A percentile compares a stretch with the other conserved stretches of the same genome.
Evolutionary conservation across 2,329 filamentous ascomycete genomes (phyloP).

Genomic region (Thielaviopsis punctulata): DNA sequence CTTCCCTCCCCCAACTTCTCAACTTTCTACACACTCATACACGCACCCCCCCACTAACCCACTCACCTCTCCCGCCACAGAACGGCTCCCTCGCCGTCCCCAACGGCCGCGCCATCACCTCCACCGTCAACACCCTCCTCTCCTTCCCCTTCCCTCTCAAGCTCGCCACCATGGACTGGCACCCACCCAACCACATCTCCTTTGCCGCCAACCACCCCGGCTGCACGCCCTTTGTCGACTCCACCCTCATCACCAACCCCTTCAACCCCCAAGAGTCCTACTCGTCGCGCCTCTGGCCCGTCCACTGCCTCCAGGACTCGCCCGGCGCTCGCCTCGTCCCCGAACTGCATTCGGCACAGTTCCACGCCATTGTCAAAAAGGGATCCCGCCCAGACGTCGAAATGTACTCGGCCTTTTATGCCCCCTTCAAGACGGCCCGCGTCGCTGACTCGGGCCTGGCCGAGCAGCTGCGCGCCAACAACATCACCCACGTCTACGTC

Average conservation of each 20-base stretch:
- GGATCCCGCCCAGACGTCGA: constrained; percentile 59
- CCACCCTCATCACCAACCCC: constrained; percentile 49
- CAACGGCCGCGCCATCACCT: constrained; percentile 51
- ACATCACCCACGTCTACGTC: constrained; percentile 59
- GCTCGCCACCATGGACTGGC: constrained; percentile 84
- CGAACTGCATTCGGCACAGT: constrained; percentile 41
- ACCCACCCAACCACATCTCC: constrained; percentile 68
- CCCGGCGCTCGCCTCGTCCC: constrained; percentile 55
- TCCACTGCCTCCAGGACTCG: constrained; percentile 68
- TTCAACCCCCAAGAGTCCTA: constrained; percentile 44
- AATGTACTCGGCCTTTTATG: constrained; percentile 87
- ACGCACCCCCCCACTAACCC: constrained; percentile 7
- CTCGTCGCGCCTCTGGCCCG: constrained; percentile 64
- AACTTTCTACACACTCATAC: neutral
- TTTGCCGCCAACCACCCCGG: constrained; percentile 63
- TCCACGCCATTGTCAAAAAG: constrained; percentile 62
- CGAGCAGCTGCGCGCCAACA: constrained; percentile 33
- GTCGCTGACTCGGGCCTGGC: constrained; percentile 48
- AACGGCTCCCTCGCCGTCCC: constrained; percentile 72
- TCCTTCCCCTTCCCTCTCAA: constrained; percentile 51
- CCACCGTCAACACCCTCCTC: constrained; percentile 59
- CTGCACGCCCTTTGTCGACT: constrained; percentile 50
- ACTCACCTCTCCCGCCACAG: constrained; percentile 27
- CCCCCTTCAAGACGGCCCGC: constrained; percentile 49
- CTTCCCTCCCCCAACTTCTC: neutral